phyloP scores from a whole-genome alignment of 495 filamentous ascomycete species.

The Penicillium pulvis region DNA sequence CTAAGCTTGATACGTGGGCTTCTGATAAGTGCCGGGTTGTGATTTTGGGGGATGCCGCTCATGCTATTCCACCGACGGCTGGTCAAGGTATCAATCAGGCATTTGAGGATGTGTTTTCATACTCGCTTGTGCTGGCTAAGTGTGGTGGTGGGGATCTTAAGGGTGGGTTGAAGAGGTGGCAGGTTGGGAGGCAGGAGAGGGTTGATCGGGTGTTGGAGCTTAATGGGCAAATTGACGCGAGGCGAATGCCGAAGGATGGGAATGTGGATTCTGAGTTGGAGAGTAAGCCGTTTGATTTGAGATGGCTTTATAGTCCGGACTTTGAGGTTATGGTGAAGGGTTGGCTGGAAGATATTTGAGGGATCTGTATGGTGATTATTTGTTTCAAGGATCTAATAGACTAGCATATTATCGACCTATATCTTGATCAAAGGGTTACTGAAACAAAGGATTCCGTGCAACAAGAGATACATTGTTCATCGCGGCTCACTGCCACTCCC shows the following conservation, averaged over 20 bases:
- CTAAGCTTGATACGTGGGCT: constrained; percentile 39
- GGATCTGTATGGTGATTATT: neutral
- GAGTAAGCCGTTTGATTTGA: constrained; percentile 29
- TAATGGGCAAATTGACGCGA: constrained; percentile 34
- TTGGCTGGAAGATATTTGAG: constrained; percentile 18
- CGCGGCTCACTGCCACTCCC: too few species aligned
- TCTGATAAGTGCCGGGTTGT: constrained; percentile 35
- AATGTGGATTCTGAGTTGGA: constrained; percentile 24
- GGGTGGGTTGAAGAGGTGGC: constrained; percentile 29
- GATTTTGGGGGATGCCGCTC: constrained; percentile 50
- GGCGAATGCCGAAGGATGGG: constrained; percentile 29
- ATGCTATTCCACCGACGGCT: constrained; percentile 48
- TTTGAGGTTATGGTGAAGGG: constrained; percentile 31
- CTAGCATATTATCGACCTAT: too few species aligned
- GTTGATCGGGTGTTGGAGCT: constrained; percentile 34
- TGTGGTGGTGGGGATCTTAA: constrained; percentile 6
- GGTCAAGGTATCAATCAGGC: constrained; percentile 48
- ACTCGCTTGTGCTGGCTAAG: constrained; percentile 20
- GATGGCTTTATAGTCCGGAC: constrained; percentile 34
- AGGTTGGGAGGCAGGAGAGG: constrained; percentile 32
- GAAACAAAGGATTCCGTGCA: too few species aligned
- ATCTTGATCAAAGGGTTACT: too few species aligned
- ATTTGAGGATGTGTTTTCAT: constrained; percentile 43
- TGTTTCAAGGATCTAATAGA: neutral
- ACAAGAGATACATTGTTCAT: too few species aligned